Conservation (phyloP, 192 early-diverging fungal species). For the Lobosporangium transversale region DNA sequence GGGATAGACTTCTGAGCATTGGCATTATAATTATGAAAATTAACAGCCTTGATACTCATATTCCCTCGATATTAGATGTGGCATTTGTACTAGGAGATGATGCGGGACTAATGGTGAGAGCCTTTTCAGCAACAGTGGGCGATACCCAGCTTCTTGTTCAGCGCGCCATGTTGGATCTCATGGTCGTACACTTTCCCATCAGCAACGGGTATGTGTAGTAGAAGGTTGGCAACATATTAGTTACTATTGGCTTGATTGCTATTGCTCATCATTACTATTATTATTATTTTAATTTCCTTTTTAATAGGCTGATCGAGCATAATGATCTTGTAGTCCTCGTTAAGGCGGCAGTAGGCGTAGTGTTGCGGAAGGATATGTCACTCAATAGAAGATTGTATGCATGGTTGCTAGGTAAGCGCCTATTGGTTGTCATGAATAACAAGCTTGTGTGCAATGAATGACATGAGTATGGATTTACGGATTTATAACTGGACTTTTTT, state of each 20-base stretch:
- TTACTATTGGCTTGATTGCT: neutral
- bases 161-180: slow-evolving; percentile 83
- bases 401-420: slow-evolving; percentile 77
- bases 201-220: slow-evolving; percentile 58
- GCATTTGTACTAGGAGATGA: slow-evolving; percentile 76
- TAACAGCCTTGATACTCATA: neutral
- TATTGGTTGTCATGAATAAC: neutral
- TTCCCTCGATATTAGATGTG: slow-evolving; percentile 58
- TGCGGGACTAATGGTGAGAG: slow-evolving; percentile 75
- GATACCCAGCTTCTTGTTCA: slow-evolving; percentile 87
- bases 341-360: slow-evolving; percentile 78
- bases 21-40: neutral
- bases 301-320: slow-evolving; percentile 65
- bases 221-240: neutral
- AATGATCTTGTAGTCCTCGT: slow-evolving; percentile 76
- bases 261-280: too few species aligned
- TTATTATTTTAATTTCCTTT: too few species aligned
- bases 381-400: slow-evolving; percentile 91
- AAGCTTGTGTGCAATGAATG: neutral
- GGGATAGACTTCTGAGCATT: neutral
- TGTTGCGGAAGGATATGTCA: slow-evolving; percentile 92
- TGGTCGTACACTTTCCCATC: slow-evolving; percentile 77
- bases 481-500: too few species aligned
- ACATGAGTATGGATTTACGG: neutral
- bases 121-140: slow-evolving; percentile 73